Evolutionary conservation across 805 yeast species (phyloP), one percentile per base, ranked within the genome.

Genomic region (Candida sakaeoensis): DNA sequence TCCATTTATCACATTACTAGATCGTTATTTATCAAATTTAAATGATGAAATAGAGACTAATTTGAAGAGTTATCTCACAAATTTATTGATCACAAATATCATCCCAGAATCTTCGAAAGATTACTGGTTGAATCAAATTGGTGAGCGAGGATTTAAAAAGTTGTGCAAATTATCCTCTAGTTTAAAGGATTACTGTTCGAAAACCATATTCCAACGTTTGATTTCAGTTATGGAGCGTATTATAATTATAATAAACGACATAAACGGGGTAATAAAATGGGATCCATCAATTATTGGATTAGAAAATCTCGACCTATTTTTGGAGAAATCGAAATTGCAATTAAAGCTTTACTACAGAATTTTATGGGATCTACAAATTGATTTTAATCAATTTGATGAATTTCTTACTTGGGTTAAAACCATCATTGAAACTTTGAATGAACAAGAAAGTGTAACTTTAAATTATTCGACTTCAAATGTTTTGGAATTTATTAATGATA

Each of bases 81-180:
- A 43, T 33, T 24, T 43, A 7, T 26, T 36, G 10, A 51, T 79
- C 3, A 76, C 85, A 0, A 83, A 84, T 2, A 61, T 75, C 37
- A 64, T 80, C 42, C 69, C 78, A 1, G 66, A 62, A 10, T 57
- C 66, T 1, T 60, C 77, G 2, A 71, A 69, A 43, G 79, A 77
- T 41, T 84, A 80, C 79, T 61, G 85, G 52, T 69, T 75, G 16
- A 80, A 81, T 48, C 77, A 79, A 35, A 61, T 84, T 24, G 89
- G 86, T 0, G 88, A 82, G 45, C 63, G 84, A 45, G 85, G 85
- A 21, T 54, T 76, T 14, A 76, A 74, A 45, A 66, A 76, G 47
- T 75, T 87, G 75, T 59, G 61, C 2, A 71, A 68, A 38, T 37
- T 71, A 13, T 82, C 84, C 0, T 70, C 67, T 25, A 57, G 67